phyloP scores from a whole-genome alignment of 2,329 filamentous ascomycete species.

The Aspergillus tanneri region DNA sequence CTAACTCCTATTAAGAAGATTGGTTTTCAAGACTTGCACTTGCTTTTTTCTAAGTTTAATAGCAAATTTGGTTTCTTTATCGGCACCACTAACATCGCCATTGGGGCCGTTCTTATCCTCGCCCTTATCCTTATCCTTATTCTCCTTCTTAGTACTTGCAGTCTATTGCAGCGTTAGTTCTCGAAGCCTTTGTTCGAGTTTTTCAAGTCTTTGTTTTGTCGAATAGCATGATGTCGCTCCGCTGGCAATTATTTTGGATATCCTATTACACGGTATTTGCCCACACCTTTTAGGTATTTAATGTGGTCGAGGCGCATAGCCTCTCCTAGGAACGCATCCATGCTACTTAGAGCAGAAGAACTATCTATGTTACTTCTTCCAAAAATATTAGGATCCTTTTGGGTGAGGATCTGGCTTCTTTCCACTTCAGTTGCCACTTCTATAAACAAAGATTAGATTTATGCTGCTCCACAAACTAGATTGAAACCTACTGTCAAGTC shows the following conservation, averaged over 20 bases:
- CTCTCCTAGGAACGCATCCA: constrained; percentile 13
- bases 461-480: neutral
- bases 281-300: constrained; percentile 12
- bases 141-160: neutral
- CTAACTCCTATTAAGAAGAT: constrained; percentile 4
- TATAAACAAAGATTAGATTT: constrained; percentile 7
- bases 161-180: constrained; percentile 1
- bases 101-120: constrained; percentile 1
- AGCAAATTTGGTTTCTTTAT: too few species aligned
- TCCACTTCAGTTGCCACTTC: constrained; percentile 12
- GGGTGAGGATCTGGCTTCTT: constrained; percentile 13
- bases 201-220: constrained; percentile 8
- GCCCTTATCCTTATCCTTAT: neutral
- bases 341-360: constrained; percentile 12
- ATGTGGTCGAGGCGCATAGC: constrained; percentile 13
- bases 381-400: constrained; percentile 15
- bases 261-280: constrained; percentile 13
- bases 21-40: constrained; percentile 1
- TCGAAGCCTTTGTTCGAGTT: constrained; percentile 10
- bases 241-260: constrained; percentile 10
- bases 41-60: too few species aligned
- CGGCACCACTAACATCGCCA: too few species aligned
- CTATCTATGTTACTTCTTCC: constrained; percentile 15
- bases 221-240: constrained; percentile 11
- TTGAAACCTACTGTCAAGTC: constrained; percentile 11